Evolutionary conservation across 805 yeast species (phyloP), one percentile per base, ranked within the genome.

Genomic region (Lachancea mirantina): DNA sequence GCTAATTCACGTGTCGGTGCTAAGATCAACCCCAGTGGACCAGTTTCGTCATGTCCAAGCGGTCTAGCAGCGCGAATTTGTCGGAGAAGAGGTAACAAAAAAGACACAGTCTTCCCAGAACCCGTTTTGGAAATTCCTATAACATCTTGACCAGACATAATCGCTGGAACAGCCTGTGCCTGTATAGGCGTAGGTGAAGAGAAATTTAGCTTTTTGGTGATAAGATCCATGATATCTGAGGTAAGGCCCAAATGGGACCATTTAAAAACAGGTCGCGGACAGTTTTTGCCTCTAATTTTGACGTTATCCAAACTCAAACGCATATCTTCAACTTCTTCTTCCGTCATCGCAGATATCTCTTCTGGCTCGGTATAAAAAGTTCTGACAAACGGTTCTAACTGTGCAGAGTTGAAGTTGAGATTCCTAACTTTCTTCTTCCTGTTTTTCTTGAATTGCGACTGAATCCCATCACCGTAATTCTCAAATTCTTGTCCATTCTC

Each of bases 91-190:
- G 98, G 96, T 5, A 92, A 52, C 6, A 87, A 62, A 58, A 84
- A 92, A 1, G 96, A 82, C 45, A 89, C 67, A 0, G 98, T 92
- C 52, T 92, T 92, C 3, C 98, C 98, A 1, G 96, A 84, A 0
- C 98, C 98, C 0, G 98, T 92, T 43, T 87, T 85, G 0, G 98
- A 97, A 14, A 92, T 80, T 5, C 96, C 96, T 28, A 92, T 80
- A 6, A 89, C 74, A 59, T 92, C 97, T 29, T 81, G 59, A 1
- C 97, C 97, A 2, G 78, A 66, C 94, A 89, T 83, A 14, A 87
- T 75, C 1, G 87, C 81, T 0, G 98, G 97, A 14, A 88, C 66
- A 0, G 96, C 87, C 48, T 87, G 96, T 0, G 87, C 68, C 55
- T 92, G 98, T 34, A 92, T 85, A 0, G 96, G 74, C 0, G 96